Base-by-base conservation (phyloP, 352 stramenopile species). In the Salisapilia sapeloensis region DNA sequence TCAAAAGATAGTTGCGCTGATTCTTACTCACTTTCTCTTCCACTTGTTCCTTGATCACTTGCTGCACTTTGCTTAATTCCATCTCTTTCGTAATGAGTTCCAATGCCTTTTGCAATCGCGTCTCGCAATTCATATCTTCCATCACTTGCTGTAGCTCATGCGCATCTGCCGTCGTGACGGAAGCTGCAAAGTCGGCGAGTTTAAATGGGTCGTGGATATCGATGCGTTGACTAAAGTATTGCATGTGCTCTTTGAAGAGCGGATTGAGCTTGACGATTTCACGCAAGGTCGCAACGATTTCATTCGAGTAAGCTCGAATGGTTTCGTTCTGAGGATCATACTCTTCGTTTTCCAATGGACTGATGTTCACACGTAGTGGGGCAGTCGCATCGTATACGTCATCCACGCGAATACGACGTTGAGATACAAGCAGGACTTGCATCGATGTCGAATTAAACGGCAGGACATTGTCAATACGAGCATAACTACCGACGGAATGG, bases 1-100 rank as follows among this genome's bases (percentile, higher is more conserved):
- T 96, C 10, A 99, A 60, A 45, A 99, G 71, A 55, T 98, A 99
- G 32, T 97, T 94, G 17, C 95, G 70, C 49, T 99, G 95, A 40
- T 95, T 87, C 52, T 97, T 93, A n/a, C 67, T 96, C 45, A 98
- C 63, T 26, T 86, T 89, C 36, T 82, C 70, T 43, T 85, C 67
- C 18, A 89, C 76, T 34, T 94, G 79, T 40, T 92, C 60, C 46
- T 89, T 96, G 53, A 99, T 98, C 35, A 97, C 92, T 57, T 97
- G 75, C 44, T 99, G 94, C 24, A 99, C 60, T 34, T 95, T 96
- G 36, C 65, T 90, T 2, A 98, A 56, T 50, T 98, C 90, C 20
- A 93, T 52, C 50, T 99, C 95, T 54, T 98, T 97, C 3, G 75
- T 95, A 30, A 99, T 78, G 23, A 99, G 60, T 19, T 97, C 86